Conservation (phyloP, 2,329 filamentous ascomycete genomes). For the Paecilomyces sp. region DNA sequence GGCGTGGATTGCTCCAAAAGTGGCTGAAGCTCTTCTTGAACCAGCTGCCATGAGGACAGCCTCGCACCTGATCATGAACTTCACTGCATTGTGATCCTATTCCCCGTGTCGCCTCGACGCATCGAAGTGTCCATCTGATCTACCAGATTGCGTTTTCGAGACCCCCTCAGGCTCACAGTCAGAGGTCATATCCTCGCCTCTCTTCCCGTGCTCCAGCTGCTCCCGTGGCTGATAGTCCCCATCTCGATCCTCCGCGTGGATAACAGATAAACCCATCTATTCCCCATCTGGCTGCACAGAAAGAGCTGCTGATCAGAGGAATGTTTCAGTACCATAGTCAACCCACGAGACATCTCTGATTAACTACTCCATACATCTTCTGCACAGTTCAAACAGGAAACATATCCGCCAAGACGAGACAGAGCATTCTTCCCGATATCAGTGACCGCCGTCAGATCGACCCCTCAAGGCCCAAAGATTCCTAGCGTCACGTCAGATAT, state of each 20-base stretch:
- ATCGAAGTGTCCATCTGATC: neutral
- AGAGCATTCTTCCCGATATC: constrained; percentile 1
- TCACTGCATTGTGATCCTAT: neutral
- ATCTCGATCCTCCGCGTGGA: neutral
- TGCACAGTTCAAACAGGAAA: neutral
- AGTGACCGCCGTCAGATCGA: constrained; percentile 11
- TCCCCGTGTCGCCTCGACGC: neutral
- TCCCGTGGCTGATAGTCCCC: neutral
- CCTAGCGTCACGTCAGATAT: constrained; percentile 12
- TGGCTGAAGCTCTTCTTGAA: neutral
- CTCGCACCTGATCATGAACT: neutral
- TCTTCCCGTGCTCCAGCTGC: neutral
- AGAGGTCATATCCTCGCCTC: neutral
- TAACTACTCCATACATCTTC: neutral
- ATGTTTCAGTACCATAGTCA: neutral
- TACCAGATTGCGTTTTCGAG: neutral
- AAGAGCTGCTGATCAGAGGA: neutral
- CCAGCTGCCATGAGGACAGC: neutral
- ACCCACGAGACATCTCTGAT: neutral
- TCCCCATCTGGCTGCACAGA: neutral
- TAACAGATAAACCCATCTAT: neutral
- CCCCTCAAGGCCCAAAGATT: constrained; percentile 32
- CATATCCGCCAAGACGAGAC: neutral
- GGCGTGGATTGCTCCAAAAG: neutral
- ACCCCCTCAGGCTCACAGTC: neutral